Conservation (phyloP, 2,329 filamentous ascomycete species). For the Talaromyces sp. region DNA sequence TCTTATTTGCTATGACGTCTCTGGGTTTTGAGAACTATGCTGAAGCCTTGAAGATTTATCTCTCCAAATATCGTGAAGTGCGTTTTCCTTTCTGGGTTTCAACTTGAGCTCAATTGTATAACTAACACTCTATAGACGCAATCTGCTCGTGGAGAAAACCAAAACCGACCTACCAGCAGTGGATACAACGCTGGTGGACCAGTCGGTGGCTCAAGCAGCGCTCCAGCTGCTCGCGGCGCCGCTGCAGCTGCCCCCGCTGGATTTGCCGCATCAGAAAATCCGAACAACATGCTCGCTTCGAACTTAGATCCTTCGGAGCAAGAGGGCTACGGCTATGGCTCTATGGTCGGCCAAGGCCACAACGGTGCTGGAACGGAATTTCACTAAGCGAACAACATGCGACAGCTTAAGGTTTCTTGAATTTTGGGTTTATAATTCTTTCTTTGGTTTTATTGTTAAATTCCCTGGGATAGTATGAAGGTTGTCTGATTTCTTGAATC, state of each 20-base stretch:
- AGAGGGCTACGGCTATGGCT: conserved; percentile 46
- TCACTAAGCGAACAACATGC: conserved; percentile 30
- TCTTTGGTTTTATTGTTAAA: neutral
- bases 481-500: conserved; percentile 2
- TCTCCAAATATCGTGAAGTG: conserved; percentile 97
- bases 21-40: conserved; percentile 98
- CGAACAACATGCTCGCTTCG: conserved; percentile 45
- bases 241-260: conserved; percentile 29
- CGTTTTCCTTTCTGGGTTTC: conserved; percentile 41
- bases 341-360: conserved; percentile 47
- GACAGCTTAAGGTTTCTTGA: conserved; percentile 7
- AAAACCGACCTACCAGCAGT: conserved; percentile 55
- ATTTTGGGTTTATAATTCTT: neutral
- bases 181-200: conserved; percentile 43
- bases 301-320: conserved; percentile 46
- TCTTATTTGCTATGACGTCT: conserved; percentile 98
- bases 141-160: conserved; percentile 67
- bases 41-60: conserved; percentile 95
- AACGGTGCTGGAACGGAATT: conserved; percentile 47
- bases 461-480: conserved; percentile 5
- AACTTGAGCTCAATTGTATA: conserved; percentile 31
- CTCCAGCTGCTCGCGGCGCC: conserved; percentile 29
- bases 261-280: conserved; percentile 37
- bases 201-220: conserved; percentile 33
- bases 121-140: conserved; percentile 65